Evolutionary conservation across 352 stramenopile species (phyloP).

Genomic region (Elongisporangium undulatum): DNA sequence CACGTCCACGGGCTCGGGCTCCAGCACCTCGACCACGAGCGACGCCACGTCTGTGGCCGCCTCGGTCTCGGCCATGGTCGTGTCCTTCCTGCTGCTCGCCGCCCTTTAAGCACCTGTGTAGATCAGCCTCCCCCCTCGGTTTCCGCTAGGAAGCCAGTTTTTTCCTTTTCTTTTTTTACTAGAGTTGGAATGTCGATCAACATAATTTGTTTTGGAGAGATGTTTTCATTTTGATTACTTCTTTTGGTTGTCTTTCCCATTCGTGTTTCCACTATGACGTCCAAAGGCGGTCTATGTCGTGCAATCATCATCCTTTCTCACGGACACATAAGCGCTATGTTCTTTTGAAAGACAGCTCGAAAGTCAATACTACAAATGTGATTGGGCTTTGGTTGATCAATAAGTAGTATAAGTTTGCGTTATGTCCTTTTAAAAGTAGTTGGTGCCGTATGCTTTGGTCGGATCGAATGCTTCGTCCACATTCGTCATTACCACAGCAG

Average conservation of each 20-base stretch:
- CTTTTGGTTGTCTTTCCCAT: neutral
- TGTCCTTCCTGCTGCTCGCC: constrained; percentile 23
- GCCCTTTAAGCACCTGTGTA: constrained; percentile 4
- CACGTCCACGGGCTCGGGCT: constrained; percentile 6
- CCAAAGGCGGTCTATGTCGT: too few relatives aligned
- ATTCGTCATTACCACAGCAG: neutral
- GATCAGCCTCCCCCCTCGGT: neutral
- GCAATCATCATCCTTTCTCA: too few relatives aligned
- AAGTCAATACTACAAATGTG: too few relatives aligned
- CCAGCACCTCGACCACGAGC: constrained; percentile 18
- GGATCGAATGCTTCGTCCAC: neutral
- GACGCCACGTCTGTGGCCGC: constrained; percentile 15
- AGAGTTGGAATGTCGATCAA: neutral
- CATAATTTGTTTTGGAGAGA: neutral
- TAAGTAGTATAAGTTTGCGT: constrained; percentile 2
- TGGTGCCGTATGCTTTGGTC: neutral
- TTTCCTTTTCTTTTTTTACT: constrained; percentile 2
- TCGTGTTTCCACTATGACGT: neutral
- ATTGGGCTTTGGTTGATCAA: neutral
- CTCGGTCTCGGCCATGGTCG: neutral
- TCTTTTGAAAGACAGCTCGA: too few relatives aligned
- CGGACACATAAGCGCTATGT: too few relatives aligned
- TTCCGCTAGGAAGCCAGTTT: neutral
- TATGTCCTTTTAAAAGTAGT: neutral
- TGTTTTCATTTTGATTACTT: neutral